Conservation (phyloP, 2,329 filamentous ascomycete species). For the Aureobasidium sp. region DNA sequence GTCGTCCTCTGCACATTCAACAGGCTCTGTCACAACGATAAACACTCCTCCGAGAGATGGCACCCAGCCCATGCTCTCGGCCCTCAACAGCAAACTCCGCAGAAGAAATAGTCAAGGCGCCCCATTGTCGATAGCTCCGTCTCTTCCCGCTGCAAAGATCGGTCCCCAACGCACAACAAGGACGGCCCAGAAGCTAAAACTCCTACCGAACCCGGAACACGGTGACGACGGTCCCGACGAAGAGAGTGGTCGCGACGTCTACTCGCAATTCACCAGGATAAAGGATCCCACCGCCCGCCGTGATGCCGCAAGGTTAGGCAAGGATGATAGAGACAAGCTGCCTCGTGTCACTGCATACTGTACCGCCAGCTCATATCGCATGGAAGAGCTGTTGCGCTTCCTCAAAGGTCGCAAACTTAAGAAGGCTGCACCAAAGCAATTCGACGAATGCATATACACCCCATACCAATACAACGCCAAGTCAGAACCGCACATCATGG, state of each 20-base stretch:
- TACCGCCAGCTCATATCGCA: constrained; percentile 82
- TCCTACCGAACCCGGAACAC: constrained; percentile 84
- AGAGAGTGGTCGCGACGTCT: constrained; percentile 89
- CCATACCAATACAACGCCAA: constrained; percentile 66
- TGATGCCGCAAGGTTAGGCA: constrained; percentile 85
- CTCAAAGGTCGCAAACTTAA: constrained; percentile 76
- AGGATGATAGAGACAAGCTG: constrained; percentile 78
- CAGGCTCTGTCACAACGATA: constrained; percentile 24
- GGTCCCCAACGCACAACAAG: constrained; percentile 93
- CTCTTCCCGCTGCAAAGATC: constrained; percentile 56
- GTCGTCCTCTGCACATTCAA: constrained; percentile 22
- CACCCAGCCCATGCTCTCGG: constrained; percentile 57
- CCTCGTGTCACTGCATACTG: constrained; percentile 95
- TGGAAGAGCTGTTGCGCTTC: constrained; percentile 83
- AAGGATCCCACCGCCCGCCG: constrained; percentile 90
- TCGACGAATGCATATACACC: constrained; percentile 96
- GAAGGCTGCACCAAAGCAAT: constrained; percentile 78
- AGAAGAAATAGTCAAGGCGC: constrained; percentile 75
- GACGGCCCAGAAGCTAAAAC: constrained; percentile 91
- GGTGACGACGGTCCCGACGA: constrained; percentile 71
- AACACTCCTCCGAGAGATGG: constrained; percentile 31
- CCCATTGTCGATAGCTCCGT: constrained; percentile 36
- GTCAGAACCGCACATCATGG: constrained; percentile 17
- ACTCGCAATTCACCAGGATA: constrained; percentile 95
- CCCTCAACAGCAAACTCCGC: constrained; percentile 79